A percentile compares a stretch with the other conserved stretches of the same genome.
Conservation (phyloP, 2,329 filamentous ascomycete species). For the Xylaria sp. region DNA sequence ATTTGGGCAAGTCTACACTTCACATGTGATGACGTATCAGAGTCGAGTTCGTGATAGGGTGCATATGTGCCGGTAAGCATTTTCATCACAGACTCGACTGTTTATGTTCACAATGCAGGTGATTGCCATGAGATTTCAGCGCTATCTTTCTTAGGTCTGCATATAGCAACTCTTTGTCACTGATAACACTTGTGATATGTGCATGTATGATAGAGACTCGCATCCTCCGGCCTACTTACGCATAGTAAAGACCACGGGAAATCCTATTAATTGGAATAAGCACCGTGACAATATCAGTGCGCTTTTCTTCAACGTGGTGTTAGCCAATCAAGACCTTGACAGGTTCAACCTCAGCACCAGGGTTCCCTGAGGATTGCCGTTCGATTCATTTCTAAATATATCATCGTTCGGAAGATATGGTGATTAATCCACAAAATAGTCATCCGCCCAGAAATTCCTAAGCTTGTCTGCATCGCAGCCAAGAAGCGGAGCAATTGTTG, state of each 20-base stretch:
- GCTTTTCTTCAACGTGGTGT: neutral
- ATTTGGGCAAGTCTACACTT: neutral
- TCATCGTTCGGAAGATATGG: neutral
- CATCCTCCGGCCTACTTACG: neutral
- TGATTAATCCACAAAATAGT: slow-evolving; percentile 45
- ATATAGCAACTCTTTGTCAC: neutral
- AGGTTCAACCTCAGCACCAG: neutral
- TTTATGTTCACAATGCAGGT: slow-evolving; percentile 13
- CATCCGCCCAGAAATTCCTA: slow-evolving; percentile 46
- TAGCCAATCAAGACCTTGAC: neutral
- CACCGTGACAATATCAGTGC: neutral
- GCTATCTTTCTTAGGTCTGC: slow-evolving; percentile 1
- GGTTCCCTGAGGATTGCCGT: too few relatives aligned
- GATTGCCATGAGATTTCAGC: neutral
- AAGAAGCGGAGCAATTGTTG: slow-evolving; percentile 42
- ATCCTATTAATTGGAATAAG: neutral
- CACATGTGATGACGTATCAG: neutral
- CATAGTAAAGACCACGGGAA: neutral
- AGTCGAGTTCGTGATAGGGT: neutral
- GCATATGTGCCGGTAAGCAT: neutral
- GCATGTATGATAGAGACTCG: neutral
- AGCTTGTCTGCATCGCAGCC: slow-evolving; percentile 44
- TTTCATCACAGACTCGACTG: slow-evolving; percentile 9
- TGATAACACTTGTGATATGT: neutral
- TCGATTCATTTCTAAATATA: neutral